These are phyloP conservation scores for Cucurbitaria berberidis DNA, from an alignment of 2,329 filamentous ascomycete genomes.

Conservation along the genomic window DNA sequence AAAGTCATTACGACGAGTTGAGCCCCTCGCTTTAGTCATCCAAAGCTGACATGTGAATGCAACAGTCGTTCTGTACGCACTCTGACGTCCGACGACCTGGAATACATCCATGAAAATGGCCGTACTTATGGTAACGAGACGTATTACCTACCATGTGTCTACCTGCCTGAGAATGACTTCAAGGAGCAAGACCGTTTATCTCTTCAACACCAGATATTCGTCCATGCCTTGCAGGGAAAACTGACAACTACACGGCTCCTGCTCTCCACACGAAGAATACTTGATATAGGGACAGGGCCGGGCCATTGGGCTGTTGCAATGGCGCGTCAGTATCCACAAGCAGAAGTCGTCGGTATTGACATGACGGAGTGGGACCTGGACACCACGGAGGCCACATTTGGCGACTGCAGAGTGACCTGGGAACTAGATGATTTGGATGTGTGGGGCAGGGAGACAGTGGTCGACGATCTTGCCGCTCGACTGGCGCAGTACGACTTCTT, in stretches of 20 bases:
- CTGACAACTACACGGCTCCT: slow-evolving; percentile 45
- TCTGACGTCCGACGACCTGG: slow-evolving; percentile 56
- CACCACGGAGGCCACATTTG: slow-evolving; percentile 51
- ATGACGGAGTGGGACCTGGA: slow-evolving; percentile 58
- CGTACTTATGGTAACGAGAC: slow-evolving; percentile 66
- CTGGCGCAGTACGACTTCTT: slow-evolving; percentile 35
- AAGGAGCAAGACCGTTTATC: slow-evolving; percentile 67
- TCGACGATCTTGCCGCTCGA: slow-evolving; percentile 33
- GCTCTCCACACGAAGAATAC: slow-evolving; percentile 35
- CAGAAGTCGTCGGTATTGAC: slow-evolving; percentile 59
- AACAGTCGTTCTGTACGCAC: slow-evolving; percentile 45
- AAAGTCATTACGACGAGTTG: neutral
- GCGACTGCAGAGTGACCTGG: slow-evolving; percentile 38
- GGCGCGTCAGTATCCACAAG: slow-evolving; percentile 51
- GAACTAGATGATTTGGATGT: slow-evolving; percentile 49
- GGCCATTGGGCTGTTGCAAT: slow-evolving; percentile 59
- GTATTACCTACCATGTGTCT: slow-evolving; percentile 68
- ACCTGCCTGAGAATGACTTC: slow-evolving; percentile 54
- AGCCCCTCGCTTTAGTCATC: neutral
- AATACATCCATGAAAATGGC: slow-evolving; percentile 66
- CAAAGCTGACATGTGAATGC: slow-evolving; percentile 6
- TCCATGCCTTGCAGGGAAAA: slow-evolving; percentile 48
- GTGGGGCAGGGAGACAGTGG: slow-evolving; percentile 35
- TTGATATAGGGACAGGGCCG: slow-evolving; percentile 56
- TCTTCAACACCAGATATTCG: slow-evolving; percentile 68